Percentiles rank a stretch among this genome's conserved stretches.
Evolutionary conservation across 768 basidiomycete species (phyloP).

Genomic region (Collybia nuda): DNA sequence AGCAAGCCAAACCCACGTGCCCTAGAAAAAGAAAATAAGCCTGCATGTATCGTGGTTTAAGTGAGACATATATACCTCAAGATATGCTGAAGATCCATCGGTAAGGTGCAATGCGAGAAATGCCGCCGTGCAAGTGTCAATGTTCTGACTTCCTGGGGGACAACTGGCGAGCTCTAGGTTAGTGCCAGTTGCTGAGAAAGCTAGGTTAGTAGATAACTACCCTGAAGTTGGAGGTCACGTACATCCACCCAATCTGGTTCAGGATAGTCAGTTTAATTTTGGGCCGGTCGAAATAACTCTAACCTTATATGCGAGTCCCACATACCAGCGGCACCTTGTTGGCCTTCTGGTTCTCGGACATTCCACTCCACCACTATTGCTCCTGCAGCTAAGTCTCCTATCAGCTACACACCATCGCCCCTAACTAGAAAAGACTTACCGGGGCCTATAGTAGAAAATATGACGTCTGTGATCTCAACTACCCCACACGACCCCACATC

Average conservation of each 20-base stretch:
- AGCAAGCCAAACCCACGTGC: conserved; percentile 78
- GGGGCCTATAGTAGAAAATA: conserved; percentile 22
- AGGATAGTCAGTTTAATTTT: conserved; percentile 47
- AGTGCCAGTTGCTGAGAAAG: conserved; percentile 56
- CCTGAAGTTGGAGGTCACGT: conserved; percentile 31
- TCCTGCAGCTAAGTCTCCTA: conserved; percentile 37
- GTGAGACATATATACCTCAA: conserved; percentile 46
- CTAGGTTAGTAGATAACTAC: background rate
- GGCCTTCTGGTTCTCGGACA: conserved; percentile 49
- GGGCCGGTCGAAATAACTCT: too few species aligned
- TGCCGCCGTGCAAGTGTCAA: conserved; percentile 54
- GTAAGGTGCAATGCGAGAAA: conserved; percentile 69
- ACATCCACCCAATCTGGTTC: conserved; percentile 71
- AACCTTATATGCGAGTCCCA: conserved; percentile 59
- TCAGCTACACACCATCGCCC: too few species aligned
- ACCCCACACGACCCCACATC: conserved; percentile 44
- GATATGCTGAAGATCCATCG: conserved; percentile 48
- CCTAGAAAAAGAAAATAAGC: conserved; percentile 30
- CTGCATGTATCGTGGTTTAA: too few species aligned
- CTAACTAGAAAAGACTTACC: too few species aligned
- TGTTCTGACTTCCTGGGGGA: conserved; percentile 41
- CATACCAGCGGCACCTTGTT: conserved; percentile 54
- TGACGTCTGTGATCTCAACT: conserved; percentile 56
- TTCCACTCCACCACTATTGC: conserved; percentile 74
- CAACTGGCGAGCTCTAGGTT: conserved; percentile 47